Evolutionary conservation across 225 moss, liverwort and hornwort genomes (phyloP), one percentile per base, ranked within the genome.

Genomic region (Climacium dendroides): DNA sequence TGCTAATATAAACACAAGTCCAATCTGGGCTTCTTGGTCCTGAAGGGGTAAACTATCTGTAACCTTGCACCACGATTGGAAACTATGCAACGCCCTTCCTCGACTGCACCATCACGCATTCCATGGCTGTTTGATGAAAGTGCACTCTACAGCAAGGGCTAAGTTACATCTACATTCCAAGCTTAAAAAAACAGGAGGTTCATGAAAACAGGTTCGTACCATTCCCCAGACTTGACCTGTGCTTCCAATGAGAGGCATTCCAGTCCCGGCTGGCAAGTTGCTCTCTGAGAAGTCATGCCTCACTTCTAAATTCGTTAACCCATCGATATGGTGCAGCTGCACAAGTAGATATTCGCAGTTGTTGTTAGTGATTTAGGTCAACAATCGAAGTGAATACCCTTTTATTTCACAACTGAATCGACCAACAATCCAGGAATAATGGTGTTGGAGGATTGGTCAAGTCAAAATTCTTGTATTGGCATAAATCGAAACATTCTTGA

Each of bases 241-340:
- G 85, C 86, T 94, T 90, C 99, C 99, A 70, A 94, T 89, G 59
- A 99, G 91, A 29, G 97, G 97, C 88, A 97, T 80, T 87, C 93
- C 88, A 86, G 89, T 91, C 71, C 99, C 96, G 84, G 92, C 95
- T 88, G 90, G 87, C 81, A 95, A 89, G 88, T 95, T 92, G 80
- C 93, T 94, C 88, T 93, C 93, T 22, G 94, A 95, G 32, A 91
- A 92, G 78, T 90, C 82, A 34, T 94, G 90, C 86, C 95, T 95
- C 82, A 99, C 97, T 89, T 94, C 92, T 45, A 87, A 87, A 87
- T 95, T 97, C 63, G 97, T 94, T 30, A 99, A 91, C 18, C 99
- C 99, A 88, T 99, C 99, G 72, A 99, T 90, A 86, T 96, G 99
- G 81, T 95, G 94, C 78, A 99, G 94, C 99, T 99, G 95, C 88